Evolutionary conservation across 495 filamentous ascomycete genomes (phyloP).

Genomic region (Trichocladium antarcticum): DNA sequence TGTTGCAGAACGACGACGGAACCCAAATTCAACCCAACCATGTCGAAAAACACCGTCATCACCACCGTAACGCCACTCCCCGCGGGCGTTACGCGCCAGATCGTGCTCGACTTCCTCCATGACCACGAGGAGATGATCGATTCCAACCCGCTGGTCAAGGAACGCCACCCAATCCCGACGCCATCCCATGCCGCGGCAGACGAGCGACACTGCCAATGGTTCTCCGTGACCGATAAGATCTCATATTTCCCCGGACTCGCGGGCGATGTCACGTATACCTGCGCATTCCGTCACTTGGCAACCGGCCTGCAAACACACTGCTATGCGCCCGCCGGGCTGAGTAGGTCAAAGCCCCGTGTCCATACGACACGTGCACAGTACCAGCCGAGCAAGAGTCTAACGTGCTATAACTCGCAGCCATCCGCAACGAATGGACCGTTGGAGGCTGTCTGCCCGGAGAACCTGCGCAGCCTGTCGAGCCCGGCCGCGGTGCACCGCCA

Average conservation of each 20-base stretch:
- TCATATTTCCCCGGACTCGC: constrained; percentile 59
- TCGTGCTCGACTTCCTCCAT: constrained; percentile 58
- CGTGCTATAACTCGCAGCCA: constrained; percentile 44
- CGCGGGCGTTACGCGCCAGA: constrained; percentile 49
- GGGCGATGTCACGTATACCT: constrained; percentile 60
- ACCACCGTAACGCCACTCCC: constrained; percentile 66
- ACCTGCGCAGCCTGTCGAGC: constrained; percentile 44
- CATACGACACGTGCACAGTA: too few relatives aligned
- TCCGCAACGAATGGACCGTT: constrained; percentile 56
- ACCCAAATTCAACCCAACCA: constrained; percentile 22
- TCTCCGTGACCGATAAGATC: constrained; percentile 58
- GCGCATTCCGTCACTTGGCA: constrained; percentile 58
- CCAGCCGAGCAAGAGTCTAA: too few relatives aligned
- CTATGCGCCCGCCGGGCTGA: constrained; percentile 42
- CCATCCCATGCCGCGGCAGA: constrained; percentile 52
- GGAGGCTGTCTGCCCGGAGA: constrained; percentile 56
- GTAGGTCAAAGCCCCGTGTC: constrained; percentile 6
- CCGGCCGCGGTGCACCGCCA: constrained; percentile 48
- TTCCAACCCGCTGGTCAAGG: constrained; percentile 66
- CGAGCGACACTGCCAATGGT: constrained; percentile 60
- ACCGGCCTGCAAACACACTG: constrained; percentile 63
- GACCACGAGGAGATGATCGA: constrained; percentile 68
- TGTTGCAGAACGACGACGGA: too few relatives aligned
- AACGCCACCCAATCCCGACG: constrained; percentile 50
- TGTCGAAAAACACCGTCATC: constrained; percentile 48